A percentile compares a stretch with the other conserved stretches of the same genome.
Conservation (phyloP, 768 basidiomycete species). For the Pleurotus sapidus region DNA sequence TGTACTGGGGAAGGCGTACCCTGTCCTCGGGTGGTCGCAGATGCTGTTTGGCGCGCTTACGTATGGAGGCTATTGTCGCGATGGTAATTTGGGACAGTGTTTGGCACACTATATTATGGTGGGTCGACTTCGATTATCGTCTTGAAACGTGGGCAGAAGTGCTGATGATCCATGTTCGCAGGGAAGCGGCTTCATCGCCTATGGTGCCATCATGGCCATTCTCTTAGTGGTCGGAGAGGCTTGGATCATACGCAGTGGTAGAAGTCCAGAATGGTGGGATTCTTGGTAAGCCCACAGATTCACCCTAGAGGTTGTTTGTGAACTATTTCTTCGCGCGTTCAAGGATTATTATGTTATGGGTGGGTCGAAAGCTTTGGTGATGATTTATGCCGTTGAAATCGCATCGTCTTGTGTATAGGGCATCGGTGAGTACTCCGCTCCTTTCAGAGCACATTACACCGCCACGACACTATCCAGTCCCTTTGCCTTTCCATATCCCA, state of each 20-base stretch:
- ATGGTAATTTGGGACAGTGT: constrained; percentile 79
- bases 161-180: background rate
- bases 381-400: background rate
- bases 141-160: too few species aligned
- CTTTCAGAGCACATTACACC: too few species aligned
- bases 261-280: constrained; percentile 85
- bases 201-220: constrained; percentile 79
- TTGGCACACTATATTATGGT: constrained; percentile 87
- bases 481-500: too few species aligned
- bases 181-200: constrained; percentile 84
- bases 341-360: constrained; percentile 53
- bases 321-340: background rate
- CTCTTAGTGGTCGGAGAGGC: constrained; percentile 73
- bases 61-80: constrained; percentile 75
- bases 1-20: constrained; percentile 79
- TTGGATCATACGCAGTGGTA: constrained; percentile 70
- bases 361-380: constrained; percentile 13
- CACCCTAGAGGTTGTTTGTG: background rate
- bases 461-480: too few species aligned
- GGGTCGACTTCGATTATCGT: background rate
- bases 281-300: constrained; percentile 51
- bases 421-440: constrained; percentile 41
- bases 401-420: constrained; percentile 33
- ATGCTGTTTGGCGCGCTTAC: constrained; percentile 83
- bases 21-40: constrained; percentile 85